These are phyloP conservation scores for Ustilago hordei DNA, from an alignment of 1,284 basidiomycete genomes.

Conservation along the genomic window DNA sequence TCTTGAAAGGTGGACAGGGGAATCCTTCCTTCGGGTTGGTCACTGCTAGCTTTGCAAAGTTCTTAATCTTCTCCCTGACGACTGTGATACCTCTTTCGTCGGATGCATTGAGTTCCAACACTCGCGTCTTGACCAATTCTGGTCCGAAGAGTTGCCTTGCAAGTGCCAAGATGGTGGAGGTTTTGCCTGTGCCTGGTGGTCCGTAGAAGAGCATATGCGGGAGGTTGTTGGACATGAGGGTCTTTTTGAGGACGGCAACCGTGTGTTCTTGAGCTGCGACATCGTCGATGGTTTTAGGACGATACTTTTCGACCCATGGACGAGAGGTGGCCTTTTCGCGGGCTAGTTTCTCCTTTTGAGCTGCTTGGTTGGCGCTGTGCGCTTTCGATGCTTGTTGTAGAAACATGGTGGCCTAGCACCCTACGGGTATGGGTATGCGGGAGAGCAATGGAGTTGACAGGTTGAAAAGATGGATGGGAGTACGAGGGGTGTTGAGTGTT, in stretches of 20 bases:
- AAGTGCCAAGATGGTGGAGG: slow-evolving; percentile 95
- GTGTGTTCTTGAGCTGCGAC: slow-evolving; percentile 97
- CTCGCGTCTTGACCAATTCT: slow-evolving; percentile 91
- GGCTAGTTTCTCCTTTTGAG: slow-evolving; percentile 48
- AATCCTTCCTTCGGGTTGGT: slow-evolving; percentile 73
- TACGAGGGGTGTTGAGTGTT: background rate
- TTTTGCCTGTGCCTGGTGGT: slow-evolving; percentile 98
- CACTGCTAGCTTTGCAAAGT: slow-evolving; percentile 81
- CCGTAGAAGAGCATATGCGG: slow-evolving; percentile 99
- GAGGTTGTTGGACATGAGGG: slow-evolving; percentile 90
- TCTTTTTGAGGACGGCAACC: slow-evolving; percentile 89
- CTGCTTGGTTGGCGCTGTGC: slow-evolving; percentile 33
- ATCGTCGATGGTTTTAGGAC: slow-evolving; percentile 97
- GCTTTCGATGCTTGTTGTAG: slow-evolving; percentile 46
- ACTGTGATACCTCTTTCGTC: slow-evolving; percentile 97
- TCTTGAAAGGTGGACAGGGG: slow-evolving; percentile 98
- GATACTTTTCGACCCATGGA: slow-evolving; percentile 99
- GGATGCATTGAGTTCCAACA: slow-evolving; percentile 98
- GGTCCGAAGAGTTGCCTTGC: slow-evolving; percentile 95
- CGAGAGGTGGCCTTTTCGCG: slow-evolving; percentile 73
- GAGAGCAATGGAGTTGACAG: slow-evolving; percentile 1
- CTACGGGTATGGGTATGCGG: background rate
- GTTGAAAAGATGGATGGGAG: background rate
- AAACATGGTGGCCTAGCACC: slow-evolving; percentile 22
- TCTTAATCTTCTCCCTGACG: slow-evolving; percentile 98